phyloP scores from a whole-genome alignment of 2,329 filamentous ascomycete species.

The Lojkania enalia region DNA sequence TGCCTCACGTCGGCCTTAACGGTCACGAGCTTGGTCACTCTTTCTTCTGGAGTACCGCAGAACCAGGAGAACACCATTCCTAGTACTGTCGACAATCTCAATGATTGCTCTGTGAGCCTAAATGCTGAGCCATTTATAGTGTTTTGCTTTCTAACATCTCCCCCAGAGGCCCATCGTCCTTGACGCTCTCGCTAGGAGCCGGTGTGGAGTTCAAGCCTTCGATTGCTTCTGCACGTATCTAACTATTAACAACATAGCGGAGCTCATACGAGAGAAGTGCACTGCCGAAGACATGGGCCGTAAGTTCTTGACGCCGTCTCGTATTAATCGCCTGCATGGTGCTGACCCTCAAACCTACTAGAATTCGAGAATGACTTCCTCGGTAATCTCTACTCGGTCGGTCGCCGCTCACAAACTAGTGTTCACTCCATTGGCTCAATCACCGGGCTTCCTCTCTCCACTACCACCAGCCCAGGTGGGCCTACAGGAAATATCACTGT shows the following conservation, averaged over 20 bases:
- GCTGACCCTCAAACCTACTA: constrained; percentile 12
- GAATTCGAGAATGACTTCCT: constrained; percentile 18
- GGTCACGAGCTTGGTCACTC: constrained; percentile 15
- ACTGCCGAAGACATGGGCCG: not conserved
- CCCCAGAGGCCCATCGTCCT: constrained; percentile 24
- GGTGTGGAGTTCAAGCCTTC: not conserved
- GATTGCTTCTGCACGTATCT: not conserved
- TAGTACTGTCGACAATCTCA: constrained; percentile 19
- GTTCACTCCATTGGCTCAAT: constrained; percentile 2
- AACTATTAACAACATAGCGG: not conserved
- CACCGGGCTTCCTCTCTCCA: constrained; percentile 13
- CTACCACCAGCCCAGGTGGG: constrained; percentile 9
- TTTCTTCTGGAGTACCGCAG: constrained; percentile 9
- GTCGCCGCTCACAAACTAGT: constrained; percentile 2
- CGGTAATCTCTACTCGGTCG: constrained; percentile 11
- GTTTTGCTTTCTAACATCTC: not conserved
- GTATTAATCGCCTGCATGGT: too few relatives aligned
- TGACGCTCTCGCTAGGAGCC: constrained; percentile 18
- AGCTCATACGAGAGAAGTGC: not conserved
- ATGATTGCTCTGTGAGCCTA: constrained; percentile 21
- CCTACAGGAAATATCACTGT: constrained; percentile 14
- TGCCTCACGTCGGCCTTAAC: constrained; percentile 16
- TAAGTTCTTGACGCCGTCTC: too few relatives aligned
- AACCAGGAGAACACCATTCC: constrained; percentile 1
- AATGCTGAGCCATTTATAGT: too few relatives aligned